Percentiles rank a stretch among this genome's conserved stretches.
phyloP scores from a whole-genome alignment of 2,329 filamentous ascomycete genomes.

The Chaetomium sp. region DNA sequence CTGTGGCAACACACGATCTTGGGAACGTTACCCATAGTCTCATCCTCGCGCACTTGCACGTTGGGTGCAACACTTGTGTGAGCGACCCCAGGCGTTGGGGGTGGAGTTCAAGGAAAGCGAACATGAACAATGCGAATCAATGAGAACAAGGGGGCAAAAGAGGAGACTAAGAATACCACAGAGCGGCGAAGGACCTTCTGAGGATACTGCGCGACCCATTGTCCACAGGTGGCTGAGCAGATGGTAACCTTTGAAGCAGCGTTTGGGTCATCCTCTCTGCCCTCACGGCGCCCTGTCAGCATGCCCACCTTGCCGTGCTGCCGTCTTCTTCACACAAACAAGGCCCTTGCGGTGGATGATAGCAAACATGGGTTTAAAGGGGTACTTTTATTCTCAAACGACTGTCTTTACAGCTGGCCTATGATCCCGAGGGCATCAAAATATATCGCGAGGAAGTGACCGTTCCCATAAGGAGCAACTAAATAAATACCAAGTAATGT shows the following conservation, averaged over 20 bases:
- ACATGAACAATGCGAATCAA: background rate
- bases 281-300: background rate
- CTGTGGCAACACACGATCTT: background rate
- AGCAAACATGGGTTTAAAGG: background rate
- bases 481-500: background rate
- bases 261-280: no score
- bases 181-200: background rate
- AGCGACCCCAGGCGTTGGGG: background rate
- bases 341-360: background rate
- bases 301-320: background rate
- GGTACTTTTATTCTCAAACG: background rate
- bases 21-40: background rate
- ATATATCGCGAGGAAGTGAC: slow-evolving; percentile 10
- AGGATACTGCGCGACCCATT: background rate
- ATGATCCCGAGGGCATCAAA: background rate
- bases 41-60: background rate
- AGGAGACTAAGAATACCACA: no score
- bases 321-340: background rate
- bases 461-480: background rate
- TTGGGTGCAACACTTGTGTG: background rate
- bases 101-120: background rate
- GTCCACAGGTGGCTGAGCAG: background rate
- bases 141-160: no score
- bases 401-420: background rate
- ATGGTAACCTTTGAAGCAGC: no score